A percentile compares a stretch with the other conserved stretches of the same genome.
phyloP scores from a whole-genome alignment of 345 rosid species.

The Camelina neglecta region DNA sequence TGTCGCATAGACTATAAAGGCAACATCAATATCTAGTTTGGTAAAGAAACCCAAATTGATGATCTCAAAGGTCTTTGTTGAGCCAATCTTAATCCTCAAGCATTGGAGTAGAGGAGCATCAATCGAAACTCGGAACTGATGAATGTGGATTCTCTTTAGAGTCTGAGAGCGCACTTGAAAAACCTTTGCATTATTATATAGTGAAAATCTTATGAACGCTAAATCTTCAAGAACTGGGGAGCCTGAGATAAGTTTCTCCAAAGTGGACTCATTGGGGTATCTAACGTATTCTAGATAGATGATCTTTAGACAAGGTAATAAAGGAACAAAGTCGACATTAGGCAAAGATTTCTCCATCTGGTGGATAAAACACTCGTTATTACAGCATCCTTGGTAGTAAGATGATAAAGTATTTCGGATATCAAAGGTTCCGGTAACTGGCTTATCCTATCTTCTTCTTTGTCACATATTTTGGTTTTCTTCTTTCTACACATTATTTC shows the following conservation, averaged over 20 bases:
- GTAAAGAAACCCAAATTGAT: background rate
- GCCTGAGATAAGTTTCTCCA: too few species aligned
- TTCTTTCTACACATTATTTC: too few species aligned
- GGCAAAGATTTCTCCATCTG: background rate
- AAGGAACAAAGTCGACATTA: too few species aligned
- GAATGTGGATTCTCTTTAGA: background rate
- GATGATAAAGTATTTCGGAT: background rate
- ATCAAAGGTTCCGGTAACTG: background rate
- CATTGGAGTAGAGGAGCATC: slow-evolving; percentile 18
- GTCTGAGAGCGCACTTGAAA: slow-evolving; percentile 1
- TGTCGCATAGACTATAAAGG: rapidly evolving
- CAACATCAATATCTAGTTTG: background rate
- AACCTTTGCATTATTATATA: too few species aligned
- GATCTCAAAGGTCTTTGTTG: background rate
- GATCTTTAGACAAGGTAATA: too few species aligned
- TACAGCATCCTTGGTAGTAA: background rate
- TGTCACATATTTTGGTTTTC: background rate
- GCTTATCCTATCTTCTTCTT: background rate
- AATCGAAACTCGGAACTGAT: background rate
- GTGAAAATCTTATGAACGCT: too few species aligned
- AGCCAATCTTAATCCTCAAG: background rate
- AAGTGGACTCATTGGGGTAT: too few species aligned
- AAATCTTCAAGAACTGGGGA: too few species aligned
- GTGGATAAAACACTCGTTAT: background rate
- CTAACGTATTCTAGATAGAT: too few species aligned